phyloP scores from a whole-genome alignment of 164 flowering plant species.

The Litsea cubeba region DNA sequence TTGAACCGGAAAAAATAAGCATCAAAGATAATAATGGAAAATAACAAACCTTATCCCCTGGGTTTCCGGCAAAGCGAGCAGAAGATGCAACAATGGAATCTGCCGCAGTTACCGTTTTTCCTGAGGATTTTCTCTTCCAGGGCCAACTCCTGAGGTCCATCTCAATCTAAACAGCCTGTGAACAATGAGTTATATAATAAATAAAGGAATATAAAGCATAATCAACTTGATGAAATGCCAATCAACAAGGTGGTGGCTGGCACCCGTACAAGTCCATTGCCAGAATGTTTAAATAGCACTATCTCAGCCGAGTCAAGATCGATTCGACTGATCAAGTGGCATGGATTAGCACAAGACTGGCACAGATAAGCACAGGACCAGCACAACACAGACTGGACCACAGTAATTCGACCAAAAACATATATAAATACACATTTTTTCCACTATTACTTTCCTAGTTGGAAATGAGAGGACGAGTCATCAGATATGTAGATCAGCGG shows the following conservation, averaged over 20 bases:
- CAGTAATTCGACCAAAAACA: too few species aligned
- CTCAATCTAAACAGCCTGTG: slow-evolving; percentile 15
- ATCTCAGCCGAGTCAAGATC: neutral
- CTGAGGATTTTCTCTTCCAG: slow-evolving; percentile 93
- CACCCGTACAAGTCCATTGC: too few species aligned
- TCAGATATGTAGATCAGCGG: too few species aligned
- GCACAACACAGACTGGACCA: too few species aligned
- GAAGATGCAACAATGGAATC: slow-evolving; percentile 48
- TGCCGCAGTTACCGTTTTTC: slow-evolving; percentile 39
- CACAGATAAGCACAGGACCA: too few species aligned
- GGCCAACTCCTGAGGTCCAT: slow-evolving; percentile 96
- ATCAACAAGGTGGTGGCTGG: neutral
- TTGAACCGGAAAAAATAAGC: neutral
- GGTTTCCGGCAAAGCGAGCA: slow-evolving; percentile 33
- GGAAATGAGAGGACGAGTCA: too few species aligned
- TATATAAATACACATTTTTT: too few species aligned
- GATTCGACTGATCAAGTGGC: too few species aligned
- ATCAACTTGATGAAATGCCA: neutral
- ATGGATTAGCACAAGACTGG: too few species aligned
- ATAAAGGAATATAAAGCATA: neutral
- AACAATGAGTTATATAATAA: neutral
- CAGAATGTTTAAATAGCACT: neutral
- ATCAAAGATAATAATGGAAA: neutral
- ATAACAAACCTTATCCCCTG: slow-evolving; percentile 40
- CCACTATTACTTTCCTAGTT: too few species aligned